These are phyloP conservation scores for Epichloe festucae DNA, from an alignment of 2,329 filamentous ascomycete species.

Conservation along the genomic window DNA sequence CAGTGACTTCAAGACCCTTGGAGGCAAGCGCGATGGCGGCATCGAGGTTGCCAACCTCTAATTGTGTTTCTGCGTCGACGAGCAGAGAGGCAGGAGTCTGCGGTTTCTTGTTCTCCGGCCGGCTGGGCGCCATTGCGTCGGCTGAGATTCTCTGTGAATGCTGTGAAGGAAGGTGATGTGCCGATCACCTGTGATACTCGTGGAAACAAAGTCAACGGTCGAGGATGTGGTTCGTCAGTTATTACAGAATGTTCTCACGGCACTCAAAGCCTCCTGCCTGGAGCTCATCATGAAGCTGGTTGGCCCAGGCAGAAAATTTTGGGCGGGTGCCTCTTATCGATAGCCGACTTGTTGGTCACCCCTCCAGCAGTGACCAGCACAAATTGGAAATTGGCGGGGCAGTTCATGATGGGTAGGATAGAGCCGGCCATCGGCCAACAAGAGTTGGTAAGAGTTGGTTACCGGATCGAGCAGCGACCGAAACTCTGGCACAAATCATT, in stretches of 20 bases:
- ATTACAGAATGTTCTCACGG: not conserved
- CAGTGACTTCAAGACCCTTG: constrained; percentile 30
- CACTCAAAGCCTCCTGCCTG: not conserved
- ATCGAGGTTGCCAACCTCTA: constrained; percentile 29
- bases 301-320: constrained; percentile 2
- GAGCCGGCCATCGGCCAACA: not conserved
- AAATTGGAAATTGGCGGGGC: constrained; percentile 1
- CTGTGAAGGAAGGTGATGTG: not conserved
- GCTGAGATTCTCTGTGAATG: not conserved
- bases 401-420: not conserved
- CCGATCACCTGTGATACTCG: not conserved
- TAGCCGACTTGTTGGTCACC: not conserved
- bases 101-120: constrained; percentile 24
- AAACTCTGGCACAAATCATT: not conserved
- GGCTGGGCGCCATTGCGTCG: constrained; percentile 27
- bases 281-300: not conserved
- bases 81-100: constrained; percentile 18
- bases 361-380: not conserved
- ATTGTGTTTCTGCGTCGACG: constrained; percentile 27
- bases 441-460: too few species aligned
- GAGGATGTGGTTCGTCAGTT: not conserved
- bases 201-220: not conserved
- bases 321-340: constrained; percentile 5
- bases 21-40: constrained; percentile 27
- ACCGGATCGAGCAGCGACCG: too few species aligned